These are phyloP conservation scores for Coemansia sp. DNA, from an alignment of 192 early-diverging fungal genomes.

Conservation along the genomic window DNA sequence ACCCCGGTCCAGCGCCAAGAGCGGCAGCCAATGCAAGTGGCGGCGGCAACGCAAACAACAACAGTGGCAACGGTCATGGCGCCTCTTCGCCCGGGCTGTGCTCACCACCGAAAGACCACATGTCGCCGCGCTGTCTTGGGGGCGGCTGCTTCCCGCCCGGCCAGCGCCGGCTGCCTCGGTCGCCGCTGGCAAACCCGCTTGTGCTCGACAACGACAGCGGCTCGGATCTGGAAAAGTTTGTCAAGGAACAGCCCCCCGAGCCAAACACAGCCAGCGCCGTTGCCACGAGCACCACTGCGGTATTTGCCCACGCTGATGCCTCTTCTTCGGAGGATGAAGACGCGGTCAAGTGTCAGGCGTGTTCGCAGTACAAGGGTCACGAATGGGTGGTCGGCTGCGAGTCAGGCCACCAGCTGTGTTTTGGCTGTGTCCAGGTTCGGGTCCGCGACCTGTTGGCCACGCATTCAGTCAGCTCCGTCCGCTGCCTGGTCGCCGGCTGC, in stretches of 20 bases:
- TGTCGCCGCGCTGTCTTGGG: neutral
- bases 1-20: conserved; percentile 2
- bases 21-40: neutral
- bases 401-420: conserved; percentile 33
- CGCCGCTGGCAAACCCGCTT: conserved; percentile 46
- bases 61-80: no score
- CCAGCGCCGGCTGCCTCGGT: conserved; percentile 43
- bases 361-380: conserved; percentile 26
- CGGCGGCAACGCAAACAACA: neutral
- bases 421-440: conserved; percentile 46
- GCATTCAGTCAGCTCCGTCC: conserved; percentile 5
- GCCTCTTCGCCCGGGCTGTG: neutral
- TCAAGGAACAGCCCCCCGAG: neutral
- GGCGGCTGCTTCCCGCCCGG: neutral
- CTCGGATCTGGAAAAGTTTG: neutral
- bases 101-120: conserved; percentile 5
- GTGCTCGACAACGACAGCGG: neutral
- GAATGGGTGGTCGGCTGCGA: conserved; percentile 44
- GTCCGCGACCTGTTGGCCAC: conserved; percentile 24
- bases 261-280: neutral
- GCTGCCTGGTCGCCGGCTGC: conserved; percentile 18
- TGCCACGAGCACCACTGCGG: neutral
- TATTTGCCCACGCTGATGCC: neutral
- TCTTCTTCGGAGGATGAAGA: conserved; percentile 35
- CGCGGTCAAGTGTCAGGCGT: conserved; percentile 26